phyloP scores from a whole-genome alignment of 164 flowering plant species.

The Stephania japonica region DNA sequence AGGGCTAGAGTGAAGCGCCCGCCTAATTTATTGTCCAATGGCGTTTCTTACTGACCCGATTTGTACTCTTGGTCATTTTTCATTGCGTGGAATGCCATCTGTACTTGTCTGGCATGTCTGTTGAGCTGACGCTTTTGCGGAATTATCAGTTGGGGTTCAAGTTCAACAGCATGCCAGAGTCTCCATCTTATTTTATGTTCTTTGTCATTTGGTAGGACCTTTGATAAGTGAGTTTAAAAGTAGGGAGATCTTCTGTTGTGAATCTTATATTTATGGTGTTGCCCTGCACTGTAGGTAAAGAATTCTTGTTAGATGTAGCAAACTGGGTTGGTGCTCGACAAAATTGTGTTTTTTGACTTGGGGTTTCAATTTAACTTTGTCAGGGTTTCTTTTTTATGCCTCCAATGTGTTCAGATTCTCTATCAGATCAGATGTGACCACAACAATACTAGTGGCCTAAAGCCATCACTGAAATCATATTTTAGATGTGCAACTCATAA shows the following conservation, averaged over 20 bases:
- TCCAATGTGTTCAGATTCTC: not conserved
- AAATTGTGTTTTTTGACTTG: not conserved
- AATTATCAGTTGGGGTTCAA: slow-evolving; percentile 7
- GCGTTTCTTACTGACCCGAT: slow-evolving; percentile 34
- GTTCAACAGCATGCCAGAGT: not conserved
- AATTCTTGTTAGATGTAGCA: slow-evolving; percentile 9
- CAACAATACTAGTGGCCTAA: not conserved
- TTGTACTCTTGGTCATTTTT: slow-evolving; percentile 10
- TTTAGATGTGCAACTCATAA: not conserved
- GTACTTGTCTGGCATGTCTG: slow-evolving; percentile 11
- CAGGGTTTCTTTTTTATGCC: not conserved
- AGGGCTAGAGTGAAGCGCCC: slow-evolving; percentile 21
- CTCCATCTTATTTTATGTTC: slow-evolving; percentile 9
- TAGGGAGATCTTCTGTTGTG: slow-evolving; percentile 12
- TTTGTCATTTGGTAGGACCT: slow-evolving; percentile 6
- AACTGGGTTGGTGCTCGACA: slow-evolving; percentile 5
- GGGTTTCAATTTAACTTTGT: not conserved
- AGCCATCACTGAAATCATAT: not conserved
- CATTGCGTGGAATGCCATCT: slow-evolving; percentile 8
- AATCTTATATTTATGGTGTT: slow-evolving; percentile 10
- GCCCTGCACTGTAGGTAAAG: not conserved
- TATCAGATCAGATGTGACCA: not conserved
- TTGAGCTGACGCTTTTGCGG: slow-evolving; percentile 12
- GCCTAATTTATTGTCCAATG: slow-evolving; percentile 1
- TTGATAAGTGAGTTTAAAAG: slow-evolving; percentile 8